Percentiles rank a stretch among this genome's conserved stretches.
These are phyloP conservation scores for Hibiscus syriacus DNA, from an alignment of 345 rosid genomes.

Conservation along the genomic window DNA sequence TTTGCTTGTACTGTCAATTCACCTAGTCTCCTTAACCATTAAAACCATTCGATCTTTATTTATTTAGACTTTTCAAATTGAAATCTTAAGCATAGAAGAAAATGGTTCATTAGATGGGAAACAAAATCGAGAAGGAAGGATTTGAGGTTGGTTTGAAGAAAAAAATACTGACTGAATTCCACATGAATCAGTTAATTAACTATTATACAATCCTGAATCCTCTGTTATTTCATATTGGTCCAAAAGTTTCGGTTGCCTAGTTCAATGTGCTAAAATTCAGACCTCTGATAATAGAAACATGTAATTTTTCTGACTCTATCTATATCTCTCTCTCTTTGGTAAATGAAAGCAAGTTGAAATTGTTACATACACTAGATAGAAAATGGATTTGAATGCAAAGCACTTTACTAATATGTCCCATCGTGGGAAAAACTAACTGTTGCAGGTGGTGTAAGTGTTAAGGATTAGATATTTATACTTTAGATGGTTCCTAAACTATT, in stretches of 20 bases:
- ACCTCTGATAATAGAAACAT: not conserved
- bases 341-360: not conserved
- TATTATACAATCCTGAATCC: not conserved
- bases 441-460: not conserved
- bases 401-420: too few relatives aligned
- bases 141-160: not conserved
- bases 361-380: not conserved
- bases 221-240: not conserved
- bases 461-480: too few relatives aligned
- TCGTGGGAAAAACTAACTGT: not conserved
- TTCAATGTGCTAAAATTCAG: not conserved
- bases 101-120: not conserved
- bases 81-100: not conserved
- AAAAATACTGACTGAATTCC: not conserved
- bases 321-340: not conserved
- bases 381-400: too few relatives aligned
- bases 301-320: not conserved
- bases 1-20: not conserved
- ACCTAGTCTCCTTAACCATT: not conserved
- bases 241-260: too few relatives aligned
- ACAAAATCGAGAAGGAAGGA: not conserved
- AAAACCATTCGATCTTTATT: not conserved
- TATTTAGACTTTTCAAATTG: not conserved
- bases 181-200: not conserved
- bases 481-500: too few relatives aligned